These are phyloP conservation scores for Waltergamsia citrina DNA, from an alignment of 2,329 filamentous ascomycete genomes.

Conservation along the genomic window DNA sequence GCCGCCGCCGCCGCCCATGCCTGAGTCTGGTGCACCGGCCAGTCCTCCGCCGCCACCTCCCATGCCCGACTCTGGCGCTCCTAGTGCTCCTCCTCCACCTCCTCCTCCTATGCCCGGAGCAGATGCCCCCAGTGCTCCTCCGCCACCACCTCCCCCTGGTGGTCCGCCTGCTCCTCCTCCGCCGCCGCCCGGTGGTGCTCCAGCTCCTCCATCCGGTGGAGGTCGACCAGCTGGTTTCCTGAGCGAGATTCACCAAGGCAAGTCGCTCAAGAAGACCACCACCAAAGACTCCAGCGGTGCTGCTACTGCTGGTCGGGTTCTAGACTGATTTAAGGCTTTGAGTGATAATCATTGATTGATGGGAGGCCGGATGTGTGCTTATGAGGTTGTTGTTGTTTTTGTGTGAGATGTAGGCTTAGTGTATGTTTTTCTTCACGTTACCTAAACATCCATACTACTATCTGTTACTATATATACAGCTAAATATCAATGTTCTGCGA, in stretches of 20 bases:
- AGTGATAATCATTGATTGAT: too few species aligned
- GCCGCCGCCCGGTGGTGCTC: conserved; percentile 32
- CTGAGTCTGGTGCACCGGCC: conserved; percentile 13
- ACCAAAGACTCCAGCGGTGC: conserved; percentile 80
- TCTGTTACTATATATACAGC: too few species aligned
- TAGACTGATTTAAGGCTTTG: conserved; percentile 31
- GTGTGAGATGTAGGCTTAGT: too few species aligned
- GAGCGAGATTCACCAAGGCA: conserved; percentile 76
- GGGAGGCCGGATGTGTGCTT: too few species aligned
- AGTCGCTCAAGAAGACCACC: conserved; percentile 70
- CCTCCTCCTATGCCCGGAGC: conserved; percentile 22
- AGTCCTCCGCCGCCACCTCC: conserved; percentile 17
- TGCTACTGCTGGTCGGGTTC: conserved; percentile 66
- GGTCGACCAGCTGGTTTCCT: conserved; percentile 57
- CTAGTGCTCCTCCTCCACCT: conserved; percentile 17
- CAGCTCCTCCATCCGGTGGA: conserved; percentile 30
- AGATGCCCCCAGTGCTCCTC: conserved; percentile 25
- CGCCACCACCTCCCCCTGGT: conserved; percentile 24
- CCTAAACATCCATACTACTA: too few species aligned
- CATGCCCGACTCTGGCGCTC: conserved; percentile 14
- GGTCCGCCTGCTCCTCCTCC: conserved; percentile 28
- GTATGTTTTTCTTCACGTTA: too few species aligned
- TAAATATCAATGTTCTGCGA: too few species aligned
- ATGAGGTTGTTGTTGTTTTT: too few species aligned
- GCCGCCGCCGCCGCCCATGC: conserved; percentile 19